Conservation (phyloP, 805 yeast species). For the Teunomyces kruisii region DNA sequence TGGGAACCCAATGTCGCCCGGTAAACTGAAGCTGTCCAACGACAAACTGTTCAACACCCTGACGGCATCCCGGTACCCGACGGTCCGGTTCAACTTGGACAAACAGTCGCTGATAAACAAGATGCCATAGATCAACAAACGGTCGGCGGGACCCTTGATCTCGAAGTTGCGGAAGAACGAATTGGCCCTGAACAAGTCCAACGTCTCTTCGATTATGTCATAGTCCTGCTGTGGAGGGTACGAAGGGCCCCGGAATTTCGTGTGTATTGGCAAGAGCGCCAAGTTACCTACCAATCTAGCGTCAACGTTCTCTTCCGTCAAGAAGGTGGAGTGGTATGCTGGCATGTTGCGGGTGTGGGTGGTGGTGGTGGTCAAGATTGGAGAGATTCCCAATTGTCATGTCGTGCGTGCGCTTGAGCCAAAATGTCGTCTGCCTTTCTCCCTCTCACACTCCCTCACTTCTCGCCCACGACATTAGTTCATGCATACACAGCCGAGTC, state of each 20-base stretch:
- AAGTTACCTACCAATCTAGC: conserved; percentile 74
- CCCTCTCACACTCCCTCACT: too few relatives aligned
- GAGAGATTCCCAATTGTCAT: too few relatives aligned
- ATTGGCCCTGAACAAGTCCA: conserved; percentile 93
- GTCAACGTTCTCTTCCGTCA: conserved; percentile 56
- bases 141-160: conserved; percentile 92
- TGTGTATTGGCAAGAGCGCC: conserved; percentile 79
- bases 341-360: conserved; percentile 35
- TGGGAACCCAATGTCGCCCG: conserved; percentile 96
- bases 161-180: conserved; percentile 96
- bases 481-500: neutral
- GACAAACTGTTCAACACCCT: conserved; percentile 79
- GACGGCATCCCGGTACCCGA: conserved; percentile 58
- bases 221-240: conserved; percentile 70
- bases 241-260: conserved; percentile 89
- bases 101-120: conserved; percentile 85
- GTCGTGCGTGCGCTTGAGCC: neutral
- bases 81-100: conserved; percentile 51
- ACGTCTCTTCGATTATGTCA: conserved; percentile 87
- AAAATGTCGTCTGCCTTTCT: too few relatives aligned
- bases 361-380: neutral
- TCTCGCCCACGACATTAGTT: neutral
- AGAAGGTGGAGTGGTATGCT: conserved; percentile 81
- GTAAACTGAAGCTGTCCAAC: conserved; percentile 83
- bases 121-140: conserved; percentile 91